Conservation (phyloP, 495 filamentous ascomycete species). For the Recurvomyces mirabilis region DNA sequence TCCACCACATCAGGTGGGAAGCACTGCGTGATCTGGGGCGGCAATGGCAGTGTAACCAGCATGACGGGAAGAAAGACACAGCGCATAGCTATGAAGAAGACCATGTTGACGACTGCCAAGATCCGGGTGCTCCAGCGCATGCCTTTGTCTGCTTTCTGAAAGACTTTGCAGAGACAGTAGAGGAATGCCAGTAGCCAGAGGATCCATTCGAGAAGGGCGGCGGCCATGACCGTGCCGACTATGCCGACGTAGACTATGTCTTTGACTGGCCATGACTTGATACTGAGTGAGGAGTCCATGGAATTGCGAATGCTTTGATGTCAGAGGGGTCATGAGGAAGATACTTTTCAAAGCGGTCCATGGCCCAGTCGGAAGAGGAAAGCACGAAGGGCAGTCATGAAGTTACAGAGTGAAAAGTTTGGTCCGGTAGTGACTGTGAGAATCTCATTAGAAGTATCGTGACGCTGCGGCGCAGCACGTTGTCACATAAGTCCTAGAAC, state of each 20-base stretch:
- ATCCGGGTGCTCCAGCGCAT: slow-evolving; percentile 68
- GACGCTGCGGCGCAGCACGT: no score
- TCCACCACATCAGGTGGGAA: slow-evolving; percentile 57
- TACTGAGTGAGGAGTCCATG: slow-evolving; percentile 7
- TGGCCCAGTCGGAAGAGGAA: no score
- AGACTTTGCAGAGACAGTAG: slow-evolving; percentile 84
- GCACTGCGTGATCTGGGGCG: slow-evolving; percentile 52
- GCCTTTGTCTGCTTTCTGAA: slow-evolving; percentile 79
- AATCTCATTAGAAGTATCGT: no score
- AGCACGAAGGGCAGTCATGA: no score
- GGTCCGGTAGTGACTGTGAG: no score
- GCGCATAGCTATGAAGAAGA: slow-evolving; percentile 65
- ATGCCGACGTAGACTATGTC: slow-evolving; percentile 76
- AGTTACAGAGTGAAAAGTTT: no score
- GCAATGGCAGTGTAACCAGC: slow-evolving; percentile 85
- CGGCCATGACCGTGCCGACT: slow-evolving; percentile 70
- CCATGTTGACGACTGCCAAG: slow-evolving; percentile 62
- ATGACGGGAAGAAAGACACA: slow-evolving; percentile 80
- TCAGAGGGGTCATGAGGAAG: background rate
- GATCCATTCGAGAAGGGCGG: slow-evolving; percentile 85
- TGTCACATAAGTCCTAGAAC: no score
- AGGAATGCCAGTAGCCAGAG: slow-evolving; percentile 86
- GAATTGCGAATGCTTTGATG: background rate
- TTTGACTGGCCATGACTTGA: slow-evolving; percentile 25
- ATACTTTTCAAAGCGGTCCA: no score